Percentiles rank a stretch among this genome's conserved stretches.
Conservation (phyloP, 176 grass and related monocot genomes). For the Oryza meyeriana region DNA sequence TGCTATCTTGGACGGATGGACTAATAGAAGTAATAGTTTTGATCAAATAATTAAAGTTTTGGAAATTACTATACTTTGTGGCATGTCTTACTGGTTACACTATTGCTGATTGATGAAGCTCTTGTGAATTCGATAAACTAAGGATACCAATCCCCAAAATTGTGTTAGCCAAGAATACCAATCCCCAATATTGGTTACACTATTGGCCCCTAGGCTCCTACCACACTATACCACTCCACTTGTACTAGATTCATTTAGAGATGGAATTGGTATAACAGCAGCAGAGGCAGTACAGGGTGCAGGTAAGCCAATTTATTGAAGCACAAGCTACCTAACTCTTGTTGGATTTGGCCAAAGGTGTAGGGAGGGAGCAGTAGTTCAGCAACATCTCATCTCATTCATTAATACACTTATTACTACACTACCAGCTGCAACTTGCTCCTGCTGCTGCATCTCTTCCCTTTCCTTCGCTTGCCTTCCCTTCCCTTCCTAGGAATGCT, state of each 20-base stretch:
- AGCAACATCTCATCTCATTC: neutral
- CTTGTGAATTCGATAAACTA: too few species aligned
- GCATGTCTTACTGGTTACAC: too few species aligned
- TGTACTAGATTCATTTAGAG: neutral
- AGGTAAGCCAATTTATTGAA: constrained; percentile 33
- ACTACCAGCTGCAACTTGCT: constrained; percentile 1
- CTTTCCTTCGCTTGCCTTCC: neutral
- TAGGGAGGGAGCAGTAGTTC: neutral
- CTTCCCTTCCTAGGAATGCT: neutral
- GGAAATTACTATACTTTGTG: too few species aligned
- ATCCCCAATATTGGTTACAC: neutral
- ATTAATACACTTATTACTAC: constrained; percentile 9
- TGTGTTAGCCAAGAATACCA: too few species aligned
- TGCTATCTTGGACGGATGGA: too few species aligned
- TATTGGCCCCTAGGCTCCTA: neutral
- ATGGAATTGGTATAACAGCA: constrained; percentile 1
- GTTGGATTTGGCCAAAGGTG: constrained; percentile 2
- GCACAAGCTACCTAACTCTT: constrained; percentile 6
- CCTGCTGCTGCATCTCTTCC: neutral
- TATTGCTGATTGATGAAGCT: too few species aligned
- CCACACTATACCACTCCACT: neutral
- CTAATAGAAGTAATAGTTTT: too few species aligned
- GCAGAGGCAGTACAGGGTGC: neutral
- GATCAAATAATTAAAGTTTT: too few species aligned
- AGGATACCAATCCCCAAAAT: too few species aligned